Evolutionary conservation across 2,329 filamentous ascomycete genomes (phyloP).

Genomic region (Hyphodiscus sp.): DNA sequence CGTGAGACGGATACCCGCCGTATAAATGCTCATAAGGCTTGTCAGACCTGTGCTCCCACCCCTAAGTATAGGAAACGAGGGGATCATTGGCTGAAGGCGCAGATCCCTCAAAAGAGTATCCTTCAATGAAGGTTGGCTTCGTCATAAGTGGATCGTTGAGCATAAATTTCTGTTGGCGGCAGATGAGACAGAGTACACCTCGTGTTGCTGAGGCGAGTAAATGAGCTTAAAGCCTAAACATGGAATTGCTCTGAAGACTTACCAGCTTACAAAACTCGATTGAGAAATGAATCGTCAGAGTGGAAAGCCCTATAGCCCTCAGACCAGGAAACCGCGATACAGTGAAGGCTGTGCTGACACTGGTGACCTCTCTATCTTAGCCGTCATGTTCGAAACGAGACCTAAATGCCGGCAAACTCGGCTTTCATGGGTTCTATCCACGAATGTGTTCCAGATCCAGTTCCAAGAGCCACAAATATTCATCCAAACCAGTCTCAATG

Average conservation of each 20-base stretch:
- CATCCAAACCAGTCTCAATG: conserved; percentile 39
- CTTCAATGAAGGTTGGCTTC: conserved; percentile 33
- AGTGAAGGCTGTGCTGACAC: conserved; percentile 30
- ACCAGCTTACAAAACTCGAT: conserved; percentile 46
- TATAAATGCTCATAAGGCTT: conserved; percentile 23
- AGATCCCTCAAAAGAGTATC: conserved; percentile 32
- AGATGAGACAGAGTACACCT: conserved; percentile 48
- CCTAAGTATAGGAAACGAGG: conserved; percentile 30
- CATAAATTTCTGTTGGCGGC: conserved; percentile 53
- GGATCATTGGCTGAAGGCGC: conserved; percentile 31
- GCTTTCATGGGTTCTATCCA: conserved; percentile 35
- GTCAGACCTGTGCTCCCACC: conserved; percentile 32
- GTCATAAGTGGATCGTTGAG: conserved; percentile 36
- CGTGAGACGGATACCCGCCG: conserved; percentile 24
- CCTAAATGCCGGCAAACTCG: conserved; percentile 49
- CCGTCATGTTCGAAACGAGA: conserved; percentile 30
- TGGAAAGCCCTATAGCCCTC: conserved; percentile 47
- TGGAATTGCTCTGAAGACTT: no score
- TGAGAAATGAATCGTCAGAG: conserved; percentile 42
- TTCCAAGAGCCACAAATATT: conserved; percentile 40
- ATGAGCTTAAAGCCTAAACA: conserved; percentile 40
- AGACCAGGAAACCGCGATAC: conserved; percentile 35
- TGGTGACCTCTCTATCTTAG: conserved; percentile 24
- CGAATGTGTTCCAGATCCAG: conserved; percentile 33
- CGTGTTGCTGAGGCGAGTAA: conserved; percentile 37